These are phyloP conservation scores for Meira nashicola DNA, from an alignment of 1,284 basidiomycete species.

Conservation along the genomic window DNA sequence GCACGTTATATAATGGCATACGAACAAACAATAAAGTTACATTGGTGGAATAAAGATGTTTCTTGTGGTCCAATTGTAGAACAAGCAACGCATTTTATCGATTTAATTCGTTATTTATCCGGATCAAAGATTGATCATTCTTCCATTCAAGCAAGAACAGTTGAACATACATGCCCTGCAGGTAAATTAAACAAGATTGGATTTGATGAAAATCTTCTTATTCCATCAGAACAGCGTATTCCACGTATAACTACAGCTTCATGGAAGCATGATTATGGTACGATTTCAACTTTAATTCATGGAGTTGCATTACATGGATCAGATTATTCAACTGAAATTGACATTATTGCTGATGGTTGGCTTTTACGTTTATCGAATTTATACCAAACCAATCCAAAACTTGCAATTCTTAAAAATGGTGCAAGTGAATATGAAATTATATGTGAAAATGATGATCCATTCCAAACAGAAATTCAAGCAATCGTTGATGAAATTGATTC, in stretches of 20 bases:
- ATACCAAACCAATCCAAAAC: constrained; percentile 17
- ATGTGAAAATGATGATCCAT: constrained; percentile 21
- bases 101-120: constrained; percentile 30
- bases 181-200: constrained; percentile 21
- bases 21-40: constrained; percentile 25
- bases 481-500: constrained; percentile 4
- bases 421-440: background rate
- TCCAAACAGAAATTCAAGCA: constrained; percentile 21
- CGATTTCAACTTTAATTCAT: constrained; percentile 22
- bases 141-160: constrained; percentile 16
- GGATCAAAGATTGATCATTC: constrained; percentile 2
- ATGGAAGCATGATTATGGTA: constrained; percentile 28
- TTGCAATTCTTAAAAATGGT: constrained; percentile 16
- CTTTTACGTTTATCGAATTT: constrained; percentile 23
- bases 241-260: constrained; percentile 26
- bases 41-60: constrained; percentile 30
- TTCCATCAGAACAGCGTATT: constrained; percentile 18
- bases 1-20: constrained; percentile 45
- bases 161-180: constrained; percentile 18
- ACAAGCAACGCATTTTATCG: constrained; percentile 48
- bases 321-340: constrained; percentile 26
- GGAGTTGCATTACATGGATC: constrained; percentile 22
- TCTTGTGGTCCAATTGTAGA: constrained; percentile 48
- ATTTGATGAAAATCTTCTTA: constrained; percentile 17
- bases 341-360: constrained; percentile 34